phyloP scores from a whole-genome alignment of 163 green algal genomes.

The Smithsoniella earleae region DNA sequence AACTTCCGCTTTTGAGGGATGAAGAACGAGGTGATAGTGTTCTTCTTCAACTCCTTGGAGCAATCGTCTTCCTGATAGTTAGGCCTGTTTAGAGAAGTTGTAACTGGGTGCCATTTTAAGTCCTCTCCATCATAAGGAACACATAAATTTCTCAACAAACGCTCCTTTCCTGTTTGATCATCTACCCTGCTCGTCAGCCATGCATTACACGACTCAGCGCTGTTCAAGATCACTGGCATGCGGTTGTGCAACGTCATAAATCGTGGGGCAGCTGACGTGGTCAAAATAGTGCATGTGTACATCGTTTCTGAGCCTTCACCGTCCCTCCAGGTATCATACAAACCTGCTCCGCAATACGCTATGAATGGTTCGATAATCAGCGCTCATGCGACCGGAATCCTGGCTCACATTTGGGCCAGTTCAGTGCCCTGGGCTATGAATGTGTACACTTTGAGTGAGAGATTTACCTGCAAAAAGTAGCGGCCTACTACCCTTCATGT shows the following conservation, averaged over 20 bases:
- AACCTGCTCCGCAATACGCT: slow-evolving; percentile 2
- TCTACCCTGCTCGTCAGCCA: slow-evolving; percentile 22
- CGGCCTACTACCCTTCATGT: slow-evolving; percentile 16
- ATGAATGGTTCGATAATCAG: too few relatives aligned
- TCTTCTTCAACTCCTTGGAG: background rate
- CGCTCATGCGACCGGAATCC: too few relatives aligned
- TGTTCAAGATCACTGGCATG: slow-evolving; percentile 65
- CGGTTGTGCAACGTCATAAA: slow-evolving; percentile 77
- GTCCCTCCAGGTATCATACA: background rate
- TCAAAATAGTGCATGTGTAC: slow-evolving; percentile 47
- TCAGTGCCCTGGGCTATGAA: too few relatives aligned
- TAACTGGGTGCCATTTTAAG: background rate
- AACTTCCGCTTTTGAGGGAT: background rate
- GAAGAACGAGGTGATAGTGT: slow-evolving; percentile 6
- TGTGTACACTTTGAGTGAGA: too few relatives aligned
- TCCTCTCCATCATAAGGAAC: slow-evolving; percentile 2
- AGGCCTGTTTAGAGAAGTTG: background rate
- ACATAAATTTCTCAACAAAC: background rate
- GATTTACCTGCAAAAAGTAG: background rate
- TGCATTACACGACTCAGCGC: slow-evolving; percentile 32
- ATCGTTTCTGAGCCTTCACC: background rate
- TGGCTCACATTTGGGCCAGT: too few relatives aligned
- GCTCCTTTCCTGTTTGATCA: too few relatives aligned
- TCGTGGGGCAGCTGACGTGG: slow-evolving; percentile 44
- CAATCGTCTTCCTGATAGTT: background rate